Evolutionary conservation across 2,329 filamentous ascomycete genomes (phyloP), one percentile per base, ranked within the genome.

Genomic region (Clarireedia paspali): DNA sequence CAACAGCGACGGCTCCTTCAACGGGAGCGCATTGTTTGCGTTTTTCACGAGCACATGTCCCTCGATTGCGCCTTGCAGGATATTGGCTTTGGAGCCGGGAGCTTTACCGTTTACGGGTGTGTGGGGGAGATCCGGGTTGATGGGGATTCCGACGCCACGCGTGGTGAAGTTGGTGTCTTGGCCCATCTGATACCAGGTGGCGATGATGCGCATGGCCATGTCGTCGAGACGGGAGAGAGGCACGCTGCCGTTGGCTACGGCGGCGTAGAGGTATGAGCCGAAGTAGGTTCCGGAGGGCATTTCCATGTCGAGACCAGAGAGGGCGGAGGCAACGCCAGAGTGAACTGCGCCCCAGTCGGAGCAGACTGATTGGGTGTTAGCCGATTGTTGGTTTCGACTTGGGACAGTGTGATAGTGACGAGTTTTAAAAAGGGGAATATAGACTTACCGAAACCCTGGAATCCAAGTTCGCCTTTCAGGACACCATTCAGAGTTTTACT

Each of bases 341-440:
- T 88, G 82, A 67, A 95, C 90, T 0, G 88, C 89, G 4, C 90
- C 76, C 90, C 90, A 95, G 68, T 96, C 91, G 1, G 82, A 86
- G 74, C 92, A 87, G 15, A 94, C 81, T 5, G 27, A 10, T 34
- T 14, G 9, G 30, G 10, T 34, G 30, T 14, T 34, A 34, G 30
- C 12, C 12, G 10, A 34, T 27, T 34, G 12, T 9, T 34, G 30
- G 10, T 4, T 10, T 34, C 2, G 1, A 34, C 4, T 34, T 3
- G 30, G 30, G 30, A 4, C 10, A 4, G 30, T 9, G 7, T 34
- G 30, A 34, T 10, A 27, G 30, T 4, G 30, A 34, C 9, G 30
- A 4, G 12, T 34, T 34, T 34, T 14, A 3, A 34, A 4, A 9
- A 3, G 12, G 30, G 1, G 12, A 34, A 12, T 12, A 34, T 34